Conservation (phyloP, 1,139 yeast species). For the Debaryomyces psychrophilus region DNA sequence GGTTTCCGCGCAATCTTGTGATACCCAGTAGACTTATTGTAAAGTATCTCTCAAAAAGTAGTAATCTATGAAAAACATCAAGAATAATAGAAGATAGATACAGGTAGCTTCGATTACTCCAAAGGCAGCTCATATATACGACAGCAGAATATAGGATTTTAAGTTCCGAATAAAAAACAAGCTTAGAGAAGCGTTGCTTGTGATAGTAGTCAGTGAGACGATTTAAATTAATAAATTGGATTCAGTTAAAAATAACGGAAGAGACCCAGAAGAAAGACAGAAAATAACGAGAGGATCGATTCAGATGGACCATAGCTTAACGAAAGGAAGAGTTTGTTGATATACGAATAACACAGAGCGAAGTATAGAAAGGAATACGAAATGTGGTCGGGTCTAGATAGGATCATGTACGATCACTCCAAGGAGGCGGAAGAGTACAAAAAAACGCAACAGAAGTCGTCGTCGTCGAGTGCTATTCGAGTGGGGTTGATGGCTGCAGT, state of each 20-base stretch:
- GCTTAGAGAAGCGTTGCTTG: not conserved
- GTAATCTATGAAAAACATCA: not conserved
- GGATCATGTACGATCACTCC: conserved; percentile 41
- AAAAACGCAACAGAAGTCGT: conserved; percentile 50
- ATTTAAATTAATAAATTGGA: not conserved
- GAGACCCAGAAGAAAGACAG: not conserved
- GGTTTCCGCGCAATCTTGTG: not conserved
- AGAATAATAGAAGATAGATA: not conserved
- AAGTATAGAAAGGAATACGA: not conserved
- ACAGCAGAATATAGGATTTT: not conserved
- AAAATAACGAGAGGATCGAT: not conserved
- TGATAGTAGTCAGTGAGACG: not conserved
- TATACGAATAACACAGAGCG: not conserved
- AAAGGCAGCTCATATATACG: not conserved
- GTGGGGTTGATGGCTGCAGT: conserved; percentile 79
- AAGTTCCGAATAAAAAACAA: not conserved
- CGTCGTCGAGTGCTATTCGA: conserved; percentile 60
- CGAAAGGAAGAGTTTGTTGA: conserved; percentile 4
- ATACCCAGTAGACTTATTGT: not conserved
- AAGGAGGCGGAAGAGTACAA: conserved; percentile 42
- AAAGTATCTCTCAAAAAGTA: not conserved
- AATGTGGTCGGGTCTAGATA: conserved; percentile 24
- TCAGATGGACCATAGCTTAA: not conserved
- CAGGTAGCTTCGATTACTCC: not conserved
- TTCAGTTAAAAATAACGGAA: not conserved